Evolutionary conservation across 345 rosid species (phyloP).

Genomic region (Euphorbia peplus): DNA sequence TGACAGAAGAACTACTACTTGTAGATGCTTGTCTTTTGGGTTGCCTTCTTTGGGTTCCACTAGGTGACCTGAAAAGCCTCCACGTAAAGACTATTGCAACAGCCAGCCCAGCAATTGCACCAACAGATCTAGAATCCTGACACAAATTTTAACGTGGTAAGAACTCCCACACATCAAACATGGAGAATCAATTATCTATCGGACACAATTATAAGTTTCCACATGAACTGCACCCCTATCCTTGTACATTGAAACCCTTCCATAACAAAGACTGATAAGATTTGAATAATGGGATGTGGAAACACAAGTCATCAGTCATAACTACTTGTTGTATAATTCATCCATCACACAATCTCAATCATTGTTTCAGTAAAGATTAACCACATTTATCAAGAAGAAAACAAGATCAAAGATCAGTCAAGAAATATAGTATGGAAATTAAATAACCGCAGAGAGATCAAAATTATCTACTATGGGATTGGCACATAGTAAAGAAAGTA

Average conservation of each 20-base stretch:
- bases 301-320: neutral
- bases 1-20: conserved; percentile 40
- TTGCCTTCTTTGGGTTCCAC: conserved; percentile 60
- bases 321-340: neutral
- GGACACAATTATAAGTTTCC: neutral
- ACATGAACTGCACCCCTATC: neutral
- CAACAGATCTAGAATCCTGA: conserved; percentile 85
- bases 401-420: neutral
- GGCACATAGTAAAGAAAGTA: too few species aligned
- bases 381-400: neutral
- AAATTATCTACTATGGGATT: neutral
- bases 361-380: neutral
- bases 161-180: neutral
- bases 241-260: neutral
- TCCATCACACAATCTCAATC: neutral
- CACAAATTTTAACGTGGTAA: neutral
- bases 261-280: neutral
- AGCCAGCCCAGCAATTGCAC: conserved; percentile 94
- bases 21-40: conserved; percentile 63
- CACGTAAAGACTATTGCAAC: conserved; percentile 82
- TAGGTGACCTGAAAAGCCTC: conserved; percentile 73
- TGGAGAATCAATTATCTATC: neutral
- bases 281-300: neutral
- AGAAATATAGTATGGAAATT: neutral
- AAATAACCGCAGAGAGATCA: neutral